These are phyloP conservation scores for Talaromyces sp. DNA, from an alignment of 2,329 filamentous ascomycete genomes.

Conservation along the genomic window DNA sequence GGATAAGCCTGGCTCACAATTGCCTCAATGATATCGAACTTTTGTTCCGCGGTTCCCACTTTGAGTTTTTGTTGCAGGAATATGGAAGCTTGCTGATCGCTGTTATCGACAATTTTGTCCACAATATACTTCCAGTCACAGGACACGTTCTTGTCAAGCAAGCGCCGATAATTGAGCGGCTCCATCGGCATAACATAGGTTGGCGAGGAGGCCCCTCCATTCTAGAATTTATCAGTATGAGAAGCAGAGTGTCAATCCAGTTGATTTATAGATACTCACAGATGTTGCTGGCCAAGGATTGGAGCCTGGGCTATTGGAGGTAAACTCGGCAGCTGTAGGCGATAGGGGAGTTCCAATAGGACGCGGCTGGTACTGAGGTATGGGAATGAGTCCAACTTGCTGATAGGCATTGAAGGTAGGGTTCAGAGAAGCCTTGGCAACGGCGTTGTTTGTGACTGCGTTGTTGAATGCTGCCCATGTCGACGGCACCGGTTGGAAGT, in stretches of 20 bases:
- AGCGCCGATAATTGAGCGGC: slow-evolving; percentile 90
- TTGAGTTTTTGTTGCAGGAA: slow-evolving; percentile 99
- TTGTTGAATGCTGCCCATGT: slow-evolving; percentile 34
- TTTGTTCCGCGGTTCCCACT: slow-evolving; percentile 89
- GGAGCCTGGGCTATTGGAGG: slow-evolving; percentile 41
- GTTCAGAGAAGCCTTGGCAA: slow-evolving; percentile 27
- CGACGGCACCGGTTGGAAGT: slow-evolving; percentile 33
- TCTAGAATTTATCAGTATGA: slow-evolving; percentile 24
- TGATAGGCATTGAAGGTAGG: slow-evolving; percentile 33
- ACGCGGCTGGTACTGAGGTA: slow-evolving; percentile 51
- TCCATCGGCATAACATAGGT: slow-evolving; percentile 85
- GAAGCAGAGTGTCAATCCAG: background rate
- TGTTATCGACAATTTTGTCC: slow-evolving; percentile 98
- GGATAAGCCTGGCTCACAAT: slow-evolving; percentile 94
- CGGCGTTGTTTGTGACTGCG: slow-evolving; percentile 24
- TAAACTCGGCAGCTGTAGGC: slow-evolving; percentile 72
- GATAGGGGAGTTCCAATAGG: slow-evolving; percentile 65
- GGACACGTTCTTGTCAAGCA: slow-evolving; percentile 91
- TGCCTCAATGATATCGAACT: slow-evolving; percentile 93
- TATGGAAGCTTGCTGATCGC: slow-evolving; percentile 98
- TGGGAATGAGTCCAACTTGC: slow-evolving; percentile 35
- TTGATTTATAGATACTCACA: slow-evolving; percentile 49
- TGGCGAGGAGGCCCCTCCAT: slow-evolving; percentile 54
- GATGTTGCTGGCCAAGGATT: slow-evolving; percentile 41
- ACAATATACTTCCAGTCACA: slow-evolving; percentile 99